Conservation (phyloP, 306 rosid genomes). For the Cucumis melo region DNA sequence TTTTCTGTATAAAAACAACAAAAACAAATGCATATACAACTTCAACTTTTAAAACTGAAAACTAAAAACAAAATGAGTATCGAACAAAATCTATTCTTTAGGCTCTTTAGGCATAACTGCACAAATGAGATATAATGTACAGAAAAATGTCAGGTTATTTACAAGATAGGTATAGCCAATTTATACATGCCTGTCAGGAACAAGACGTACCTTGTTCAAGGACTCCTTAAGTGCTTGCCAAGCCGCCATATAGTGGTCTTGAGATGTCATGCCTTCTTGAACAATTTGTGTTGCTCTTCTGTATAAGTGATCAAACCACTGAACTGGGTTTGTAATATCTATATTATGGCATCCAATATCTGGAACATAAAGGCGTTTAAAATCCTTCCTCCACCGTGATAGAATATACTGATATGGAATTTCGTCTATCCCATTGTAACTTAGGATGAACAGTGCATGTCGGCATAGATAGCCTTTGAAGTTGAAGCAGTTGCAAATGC, state of each 20-base stretch:
- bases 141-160: neutral
- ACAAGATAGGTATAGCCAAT: slow-evolving; percentile 1
- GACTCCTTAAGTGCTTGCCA: slow-evolving; percentile 90
- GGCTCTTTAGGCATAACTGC: neutral
- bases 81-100: neutral
- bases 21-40: neutral
- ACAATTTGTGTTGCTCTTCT: slow-evolving; percentile 82
- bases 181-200: slow-evolving; percentile 48
- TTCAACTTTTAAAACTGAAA: neutral
- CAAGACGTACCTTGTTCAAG: slow-evolving; percentile 72
- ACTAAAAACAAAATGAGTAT: neutral
- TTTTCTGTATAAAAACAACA: neutral
- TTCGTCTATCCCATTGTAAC: slow-evolving; percentile 67
- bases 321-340: slow-evolving; percentile 81
- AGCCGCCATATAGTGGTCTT: slow-evolving; percentile 70
- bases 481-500: slow-evolving; percentile 74
- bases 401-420: slow-evolving; percentile 75
- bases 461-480: slow-evolving; percentile 86
- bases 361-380: slow-evolving; percentile 60
- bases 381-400: slow-evolving; percentile 88
- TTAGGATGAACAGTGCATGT: slow-evolving; percentile 70
- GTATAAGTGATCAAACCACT: slow-evolving; percentile 88
- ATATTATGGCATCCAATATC: slow-evolving; percentile 46
- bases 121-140: neutral
- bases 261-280: slow-evolving; percentile 81